phyloP scores from a whole-genome alignment of 306 rosid species.

The Arachis hypogaea region DNA sequence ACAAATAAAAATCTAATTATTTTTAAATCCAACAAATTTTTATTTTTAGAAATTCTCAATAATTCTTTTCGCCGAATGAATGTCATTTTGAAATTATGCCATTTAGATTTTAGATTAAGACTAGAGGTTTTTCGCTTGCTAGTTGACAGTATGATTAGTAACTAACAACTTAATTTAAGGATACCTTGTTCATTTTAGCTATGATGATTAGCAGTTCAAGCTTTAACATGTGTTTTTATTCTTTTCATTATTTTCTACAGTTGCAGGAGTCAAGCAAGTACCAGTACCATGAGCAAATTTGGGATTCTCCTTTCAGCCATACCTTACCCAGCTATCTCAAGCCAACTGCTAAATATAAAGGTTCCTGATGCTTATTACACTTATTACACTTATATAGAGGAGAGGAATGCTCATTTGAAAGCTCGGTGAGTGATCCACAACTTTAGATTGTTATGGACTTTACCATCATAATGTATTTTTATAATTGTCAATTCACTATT shows the following conservation, averaged over 20 bases:
- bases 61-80: too few species aligned
- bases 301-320: constrained; percentile 67
- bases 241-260: constrained; percentile 22
- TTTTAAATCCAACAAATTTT: too few species aligned
- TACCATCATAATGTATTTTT: too few species aligned
- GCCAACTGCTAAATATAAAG: too few species aligned
- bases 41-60: too few species aligned
- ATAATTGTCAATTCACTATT: too few species aligned
- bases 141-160: neutral
- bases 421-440: too few species aligned
- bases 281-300: constrained; percentile 47
- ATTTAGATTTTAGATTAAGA: neutral
- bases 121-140: neutral
- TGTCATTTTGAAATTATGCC: too few species aligned
- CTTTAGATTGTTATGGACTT: too few species aligned
- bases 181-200: constrained; percentile 20
- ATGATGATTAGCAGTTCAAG: neutral
- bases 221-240: neutral
- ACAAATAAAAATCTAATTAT: too few species aligned
- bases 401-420: too few species aligned
- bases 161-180: neutral
- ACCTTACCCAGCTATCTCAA: constrained; percentile 42
- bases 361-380: neutral
- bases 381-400: neutral
- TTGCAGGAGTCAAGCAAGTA: constrained; percentile 34